Evolutionary conservation across 345 rosid genomes (phyloP).

Genomic region (Salix koriyanagi): DNA sequence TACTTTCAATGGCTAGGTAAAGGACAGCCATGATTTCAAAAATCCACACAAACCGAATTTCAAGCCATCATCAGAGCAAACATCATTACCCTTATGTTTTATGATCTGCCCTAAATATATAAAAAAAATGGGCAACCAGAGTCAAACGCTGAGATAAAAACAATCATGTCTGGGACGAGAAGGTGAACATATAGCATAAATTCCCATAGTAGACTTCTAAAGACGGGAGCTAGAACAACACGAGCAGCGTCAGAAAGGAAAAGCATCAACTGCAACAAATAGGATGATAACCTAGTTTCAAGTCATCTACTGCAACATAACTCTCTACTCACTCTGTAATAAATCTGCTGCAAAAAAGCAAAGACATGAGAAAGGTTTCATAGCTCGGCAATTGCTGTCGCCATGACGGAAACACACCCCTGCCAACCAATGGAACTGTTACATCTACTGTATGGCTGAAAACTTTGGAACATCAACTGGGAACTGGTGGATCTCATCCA

Average conservation of each 20-base stretch:
- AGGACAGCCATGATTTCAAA: neutral
- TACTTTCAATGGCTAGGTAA: neutral
- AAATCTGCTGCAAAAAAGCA: neutral
- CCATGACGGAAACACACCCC: neutral
- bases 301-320: neutral
- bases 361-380: neutral
- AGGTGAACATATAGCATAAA: neutral
- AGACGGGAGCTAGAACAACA: neutral
- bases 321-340: neutral
- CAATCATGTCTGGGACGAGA: neutral
- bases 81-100: neutral
- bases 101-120: neutral
- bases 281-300: neutral
- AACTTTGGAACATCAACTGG: slow-evolving; percentile 40
- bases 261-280: neutral
- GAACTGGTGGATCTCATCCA: slow-evolving; percentile 44
- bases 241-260: neutral
- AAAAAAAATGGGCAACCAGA: neutral
- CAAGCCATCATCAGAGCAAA: neutral
- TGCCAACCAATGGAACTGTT: neutral
- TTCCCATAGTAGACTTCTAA: neutral
- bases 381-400: neutral
- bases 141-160: neutral
- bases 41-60: neutral
- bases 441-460: slow-evolving; percentile 18